A percentile compares a stretch with the other conserved stretches of the same genome.
phyloP scores from a whole-genome alignment of 169 alveolate species.

The Plasmodium coatneyi region DNA sequence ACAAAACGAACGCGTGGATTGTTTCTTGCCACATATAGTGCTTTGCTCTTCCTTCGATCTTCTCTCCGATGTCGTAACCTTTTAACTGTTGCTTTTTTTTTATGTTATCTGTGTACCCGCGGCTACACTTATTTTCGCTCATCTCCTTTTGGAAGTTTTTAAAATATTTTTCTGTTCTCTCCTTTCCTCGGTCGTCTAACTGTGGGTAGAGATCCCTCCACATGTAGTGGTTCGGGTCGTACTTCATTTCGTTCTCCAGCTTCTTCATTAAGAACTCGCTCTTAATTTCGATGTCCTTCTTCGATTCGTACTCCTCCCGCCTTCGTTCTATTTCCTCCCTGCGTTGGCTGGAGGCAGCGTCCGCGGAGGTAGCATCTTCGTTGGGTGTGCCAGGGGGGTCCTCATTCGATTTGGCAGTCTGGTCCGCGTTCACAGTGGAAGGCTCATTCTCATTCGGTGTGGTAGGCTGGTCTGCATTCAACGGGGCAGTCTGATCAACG shows the following conservation, averaged over 20 bases:
- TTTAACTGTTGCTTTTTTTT: slow-evolving; percentile 71
- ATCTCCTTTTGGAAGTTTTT: slow-evolving; percentile 53
- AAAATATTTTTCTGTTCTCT: slow-evolving; percentile 67
- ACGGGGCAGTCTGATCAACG: too few species aligned
- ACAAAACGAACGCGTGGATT: slow-evolving; percentile 38
- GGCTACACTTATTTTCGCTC: slow-evolving; percentile 62
- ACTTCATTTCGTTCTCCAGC: slow-evolving; percentile 74
- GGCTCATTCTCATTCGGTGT: background rate
- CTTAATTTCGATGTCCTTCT: slow-evolving; percentile 61
- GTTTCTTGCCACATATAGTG: slow-evolving; percentile 66
- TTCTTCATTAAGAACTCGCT: slow-evolving; percentile 50
- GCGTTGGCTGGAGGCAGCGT: background rate
- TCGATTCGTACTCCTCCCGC: slow-evolving; percentile 58
- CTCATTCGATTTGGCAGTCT: background rate
- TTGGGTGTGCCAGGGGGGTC: background rate
- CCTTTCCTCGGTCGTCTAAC: slow-evolving; percentile 45
- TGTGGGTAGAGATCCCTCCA: slow-evolving; percentile 75
- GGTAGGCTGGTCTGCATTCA: background rate
- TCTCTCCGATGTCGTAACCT: slow-evolving; percentile 74
- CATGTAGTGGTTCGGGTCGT: slow-evolving; percentile 75
- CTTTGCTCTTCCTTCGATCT: slow-evolving; percentile 64
- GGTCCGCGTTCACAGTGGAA: background rate
- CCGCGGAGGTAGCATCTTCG: background rate
- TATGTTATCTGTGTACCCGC: slow-evolving; percentile 76
- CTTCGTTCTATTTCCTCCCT: slow-evolving; percentile 27